phyloP scores from a whole-genome alignment of 2,329 filamentous ascomycete genomes.

The Herpomyces periplanetae region DNA sequence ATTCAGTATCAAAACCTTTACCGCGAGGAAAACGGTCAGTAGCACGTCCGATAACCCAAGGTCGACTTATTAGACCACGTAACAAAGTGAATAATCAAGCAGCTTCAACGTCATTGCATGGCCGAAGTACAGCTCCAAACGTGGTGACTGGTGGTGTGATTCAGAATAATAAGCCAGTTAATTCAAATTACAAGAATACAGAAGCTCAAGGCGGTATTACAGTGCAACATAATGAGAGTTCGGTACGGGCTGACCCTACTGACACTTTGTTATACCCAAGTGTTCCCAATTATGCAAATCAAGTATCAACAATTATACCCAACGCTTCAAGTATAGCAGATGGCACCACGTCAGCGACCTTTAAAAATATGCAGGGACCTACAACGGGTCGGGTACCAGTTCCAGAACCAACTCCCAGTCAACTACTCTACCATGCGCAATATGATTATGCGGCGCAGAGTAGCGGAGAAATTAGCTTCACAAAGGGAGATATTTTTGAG shows the following conservation, averaged over 20 bases:
- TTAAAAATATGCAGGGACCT: conserved; percentile 12
- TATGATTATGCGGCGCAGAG: conserved; percentile 67
- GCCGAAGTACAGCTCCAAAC: conserved; percentile 5
- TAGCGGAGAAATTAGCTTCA: conserved; percentile 46
- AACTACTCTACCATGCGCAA: conserved; percentile 49
- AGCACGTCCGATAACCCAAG: conserved; percentile 59
- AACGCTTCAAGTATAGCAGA: conserved; percentile 9
- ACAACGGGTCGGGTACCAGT: conserved; percentile 24
- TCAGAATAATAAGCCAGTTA: no score
- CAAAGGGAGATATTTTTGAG: conserved; percentile 39
- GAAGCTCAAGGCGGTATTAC: no score
- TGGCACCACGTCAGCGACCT: conserved; percentile 7
- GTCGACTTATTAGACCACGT: conserved; percentile 47
- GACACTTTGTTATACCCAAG: conserved; percentile 9
- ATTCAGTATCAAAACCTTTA: conserved; percentile 41
- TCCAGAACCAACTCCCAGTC: conserved; percentile 18
- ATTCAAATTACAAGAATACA: no score
- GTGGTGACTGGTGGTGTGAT: no score
- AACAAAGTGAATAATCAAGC: conserved; percentile 4
- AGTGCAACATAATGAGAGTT: no score
- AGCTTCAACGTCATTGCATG: conserved; percentile 3
- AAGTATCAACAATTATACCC: conserved; percentile 6
- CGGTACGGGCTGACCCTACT: no score
- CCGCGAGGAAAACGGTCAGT: conserved; percentile 56
- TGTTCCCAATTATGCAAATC: conserved; percentile 5